Evolutionary conservation across 2,329 filamentous ascomycete species (phyloP), one percentile per base, ranked within the genome.

Genomic region (Pseudocercospora fuligena): DNA sequence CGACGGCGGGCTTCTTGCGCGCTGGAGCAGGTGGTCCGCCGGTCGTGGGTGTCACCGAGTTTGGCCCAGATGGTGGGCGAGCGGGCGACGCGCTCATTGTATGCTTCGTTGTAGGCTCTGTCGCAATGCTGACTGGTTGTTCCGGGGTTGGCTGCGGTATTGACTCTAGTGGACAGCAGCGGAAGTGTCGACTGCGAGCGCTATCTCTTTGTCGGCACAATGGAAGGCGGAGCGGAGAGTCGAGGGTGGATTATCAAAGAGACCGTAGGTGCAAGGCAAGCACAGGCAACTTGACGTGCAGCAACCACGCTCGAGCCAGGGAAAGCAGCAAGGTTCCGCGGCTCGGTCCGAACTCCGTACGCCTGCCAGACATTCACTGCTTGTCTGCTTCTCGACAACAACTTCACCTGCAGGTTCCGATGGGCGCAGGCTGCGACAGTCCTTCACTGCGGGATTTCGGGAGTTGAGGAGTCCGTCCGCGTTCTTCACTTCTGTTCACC

Each of bases 31-130:
- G 70, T 33, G 73, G 75, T 46, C 74, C 74, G 54, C 78, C 79
- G 72, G 80, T 81, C 9, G 79, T 81, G 19, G 78, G 79, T 27
- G 75, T 74, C 63, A 71, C 69, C 59, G 77, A 74, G 33, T 74
- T 72, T 67, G 73, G 69, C 68, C 77, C 73, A 33, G 74, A 74
- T 3, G 75, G 70, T 43, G 70, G 69, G 65, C 70, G 67, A 64
- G 76, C 73, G 19, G 77, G 77, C 51, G 77, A 78, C 61, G 77
- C 75, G 70, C 74, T 76, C 75, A 79, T 77, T 7, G 29, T 58
- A 70, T 66, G 36, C n/a, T 47, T 54, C 31, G 9, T n/a, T 43
- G 40, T 43, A 43, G n/a, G 40, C 40, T 23, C 21, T 11, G 47
- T 53, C 47, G 47, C 47, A 25, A 23, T 53, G 47, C 47, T 23